Conservation (phyloP, 2,329 filamentous ascomycete species). For the Biscogniauxia mediterranea region DNA sequence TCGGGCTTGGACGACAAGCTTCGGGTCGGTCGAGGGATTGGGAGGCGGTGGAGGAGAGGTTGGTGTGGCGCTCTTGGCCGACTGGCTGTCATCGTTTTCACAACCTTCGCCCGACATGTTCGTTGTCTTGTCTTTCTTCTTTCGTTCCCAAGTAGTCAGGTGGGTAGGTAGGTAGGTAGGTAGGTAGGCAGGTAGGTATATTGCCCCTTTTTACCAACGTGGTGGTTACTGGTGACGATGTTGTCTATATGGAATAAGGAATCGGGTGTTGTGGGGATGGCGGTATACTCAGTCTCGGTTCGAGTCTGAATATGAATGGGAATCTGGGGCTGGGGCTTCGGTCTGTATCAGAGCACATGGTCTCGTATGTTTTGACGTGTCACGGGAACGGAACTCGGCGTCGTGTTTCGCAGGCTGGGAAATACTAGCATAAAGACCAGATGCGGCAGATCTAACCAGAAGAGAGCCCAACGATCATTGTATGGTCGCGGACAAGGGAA, state of each 20-base stretch:
- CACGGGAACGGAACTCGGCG: neutral
- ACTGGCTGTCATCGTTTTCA: conserved; percentile 1
- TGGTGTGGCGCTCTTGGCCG: conserved; percentile 27
- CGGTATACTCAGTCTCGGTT: neutral
- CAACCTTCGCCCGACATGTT: neutral
- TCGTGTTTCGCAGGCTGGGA: conserved; percentile 1
- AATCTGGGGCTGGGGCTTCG: conserved; percentile 9
- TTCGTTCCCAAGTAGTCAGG: no score
- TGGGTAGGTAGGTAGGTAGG: no score
- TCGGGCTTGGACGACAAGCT: conserved; percentile 31
- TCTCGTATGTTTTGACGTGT: conserved; percentile 4
- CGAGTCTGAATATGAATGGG: conserved; percentile 4
- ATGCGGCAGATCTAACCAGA: conserved; percentile 14
- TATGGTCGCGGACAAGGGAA: neutral
- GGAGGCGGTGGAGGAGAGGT: conserved; percentile 38
- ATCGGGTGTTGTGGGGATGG: neutral
- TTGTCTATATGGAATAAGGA: neutral
- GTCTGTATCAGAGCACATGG: conserved; percentile 9
- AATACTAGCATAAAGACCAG: conserved; percentile 12
- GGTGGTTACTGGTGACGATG: no score
- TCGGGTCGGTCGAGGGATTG: conserved; percentile 37
- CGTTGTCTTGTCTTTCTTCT: no score
- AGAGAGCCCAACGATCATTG: conserved; percentile 12
- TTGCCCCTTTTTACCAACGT: no score
- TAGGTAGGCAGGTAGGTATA: no score